Evolutionary conservation across 2,329 filamentous ascomycete genomes (phyloP).

Genomic region (Cucurbitaria berberidis): DNA sequence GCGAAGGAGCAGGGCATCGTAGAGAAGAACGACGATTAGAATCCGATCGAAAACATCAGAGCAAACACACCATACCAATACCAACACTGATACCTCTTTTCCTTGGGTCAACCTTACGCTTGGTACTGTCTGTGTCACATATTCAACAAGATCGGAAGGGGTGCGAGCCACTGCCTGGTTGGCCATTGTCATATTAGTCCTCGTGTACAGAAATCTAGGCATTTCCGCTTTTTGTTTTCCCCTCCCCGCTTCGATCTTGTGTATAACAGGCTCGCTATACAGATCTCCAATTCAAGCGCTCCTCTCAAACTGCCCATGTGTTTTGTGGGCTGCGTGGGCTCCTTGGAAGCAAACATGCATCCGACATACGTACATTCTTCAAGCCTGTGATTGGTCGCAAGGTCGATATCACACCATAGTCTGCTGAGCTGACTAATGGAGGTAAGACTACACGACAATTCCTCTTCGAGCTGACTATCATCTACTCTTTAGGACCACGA

Average conservation of each 20-base stretch:
- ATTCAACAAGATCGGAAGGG: constrained; percentile 35
- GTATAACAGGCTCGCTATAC: constrained; percentile 22
- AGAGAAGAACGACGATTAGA: constrained; percentile 44
- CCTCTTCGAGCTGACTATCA: neutral
- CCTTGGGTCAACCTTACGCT: constrained; percentile 45
- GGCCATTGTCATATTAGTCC: constrained; percentile 47
- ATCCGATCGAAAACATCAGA: constrained; percentile 24
- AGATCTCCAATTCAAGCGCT: constrained; percentile 29
- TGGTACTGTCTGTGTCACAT: constrained; percentile 48
- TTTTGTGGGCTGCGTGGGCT: neutral
- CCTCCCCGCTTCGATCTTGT: constrained; percentile 23
- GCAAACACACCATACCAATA: constrained; percentile 40
- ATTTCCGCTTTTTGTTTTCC: constrained; percentile 32
- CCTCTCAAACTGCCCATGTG: constrained; percentile 1
- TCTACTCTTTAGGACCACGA: too few relatives aligned
- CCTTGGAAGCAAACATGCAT: neutral
- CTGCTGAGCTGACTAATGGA: constrained; percentile 5
- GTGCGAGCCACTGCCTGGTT: constrained; percentile 30
- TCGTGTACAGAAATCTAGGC: constrained; percentile 48
- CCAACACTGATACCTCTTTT: constrained; percentile 41
- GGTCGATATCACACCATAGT: constrained; percentile 4
- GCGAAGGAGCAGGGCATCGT: constrained; percentile 36
- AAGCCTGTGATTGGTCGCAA: neutral
- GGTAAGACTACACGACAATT: constrained; percentile 1
- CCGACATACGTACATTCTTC: too few relatives aligned